Evolutionary conservation across 2,329 filamentous ascomycete genomes (phyloP).

Genomic region (Sphaerulina musiva): DNA sequence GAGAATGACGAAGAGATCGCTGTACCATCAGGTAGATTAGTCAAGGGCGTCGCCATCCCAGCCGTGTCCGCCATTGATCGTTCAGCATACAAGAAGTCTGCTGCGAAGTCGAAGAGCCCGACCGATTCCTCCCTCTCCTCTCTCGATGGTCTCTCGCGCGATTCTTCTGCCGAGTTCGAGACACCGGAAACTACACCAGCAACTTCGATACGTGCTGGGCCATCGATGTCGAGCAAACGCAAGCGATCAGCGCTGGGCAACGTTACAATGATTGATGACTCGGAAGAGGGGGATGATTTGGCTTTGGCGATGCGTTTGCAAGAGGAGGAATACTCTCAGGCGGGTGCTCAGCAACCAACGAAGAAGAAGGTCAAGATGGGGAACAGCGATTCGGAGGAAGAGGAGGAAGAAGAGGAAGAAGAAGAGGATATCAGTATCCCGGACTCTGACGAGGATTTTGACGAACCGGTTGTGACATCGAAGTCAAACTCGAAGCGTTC

Average conservation of each 20-base stretch:
- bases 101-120: conserved; percentile 17
- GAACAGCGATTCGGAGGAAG: conserved; percentile 25
- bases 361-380: conserved; percentile 27
- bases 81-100: conserved; percentile 16
- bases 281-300: conserved; percentile 27
- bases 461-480: conserved; percentile 10
- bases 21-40: conserved; percentile 8
- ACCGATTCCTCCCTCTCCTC: conserved; percentile 23
- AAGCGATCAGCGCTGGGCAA: conserved; percentile 30
- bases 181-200: conserved; percentile 59
- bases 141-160: conserved; percentile 28
- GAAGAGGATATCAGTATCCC: conserved; percentile 26
- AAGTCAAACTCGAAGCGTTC: neutral
- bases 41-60: conserved; percentile 17
- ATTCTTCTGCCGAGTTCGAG: conserved; percentile 48
- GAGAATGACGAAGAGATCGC: neutral
- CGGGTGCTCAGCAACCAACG: conserved; percentile 13
- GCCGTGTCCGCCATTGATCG: conserved; percentile 18
- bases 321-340: conserved; percentile 33
- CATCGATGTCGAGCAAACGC: conserved; percentile 23
- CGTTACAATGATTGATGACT: conserved; percentile 25
- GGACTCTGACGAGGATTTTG: conserved; percentile 23
- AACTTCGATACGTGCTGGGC: conserved; percentile 34
- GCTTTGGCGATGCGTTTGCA: conserved; percentile 31
- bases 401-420: conserved; percentile 8